Base-by-base conservation (phyloP, 2,329 filamentous ascomycete genomes). In the Zymoseptoria brevis region DNA sequence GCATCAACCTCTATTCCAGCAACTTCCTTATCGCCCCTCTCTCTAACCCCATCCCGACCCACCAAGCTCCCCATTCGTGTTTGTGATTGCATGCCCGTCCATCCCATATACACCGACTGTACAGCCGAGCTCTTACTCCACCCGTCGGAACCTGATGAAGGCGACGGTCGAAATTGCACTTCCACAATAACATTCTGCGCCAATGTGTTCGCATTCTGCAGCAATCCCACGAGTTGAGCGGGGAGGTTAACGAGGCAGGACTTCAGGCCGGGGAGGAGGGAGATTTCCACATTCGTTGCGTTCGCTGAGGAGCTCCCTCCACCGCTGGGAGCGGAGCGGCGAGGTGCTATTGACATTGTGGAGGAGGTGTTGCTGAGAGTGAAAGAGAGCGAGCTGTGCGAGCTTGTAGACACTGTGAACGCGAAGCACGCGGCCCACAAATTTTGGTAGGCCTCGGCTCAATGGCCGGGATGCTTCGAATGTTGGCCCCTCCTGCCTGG, bases 31-130 rank as follows among this genome's bases (percentile, higher is more conserved):
- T 94, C 89, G 68, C 86, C 81, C 62, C 85, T 79, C 35, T 77
- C 77, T 49, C 66, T 61, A 13, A 91, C 81, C 0, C 89, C 88
- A 70, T 94, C 88, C 66, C 87, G 85, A 58, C 84, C 82, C 26
- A 94, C 84, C 26, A 92, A 81, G 0, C 89, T 83, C 11, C 86
- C 84, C 66, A 88, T 78, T 73, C 86, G 88, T 70, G 89, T 85
- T 80, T 92, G 95, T 79, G 92, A 96, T 65, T 91, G 88, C 90
- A 99, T 95, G 67, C 94, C 94, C 9, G 94, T 96, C 94, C 94
- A 99, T 73, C 94, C 94, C 60, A 96, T 81, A 72, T 88, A 99
- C 68, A 95, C 81, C 53, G 89, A 95, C 69, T 82, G 83, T 67
- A 85, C 83, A 56, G 79, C 71, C 7, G 53, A 58, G 11, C 62